These are phyloP conservation scores for Skeletonema menzelii DNA, from an alignment of 108 stramenopile species.

Conservation along the genomic window DNA sequence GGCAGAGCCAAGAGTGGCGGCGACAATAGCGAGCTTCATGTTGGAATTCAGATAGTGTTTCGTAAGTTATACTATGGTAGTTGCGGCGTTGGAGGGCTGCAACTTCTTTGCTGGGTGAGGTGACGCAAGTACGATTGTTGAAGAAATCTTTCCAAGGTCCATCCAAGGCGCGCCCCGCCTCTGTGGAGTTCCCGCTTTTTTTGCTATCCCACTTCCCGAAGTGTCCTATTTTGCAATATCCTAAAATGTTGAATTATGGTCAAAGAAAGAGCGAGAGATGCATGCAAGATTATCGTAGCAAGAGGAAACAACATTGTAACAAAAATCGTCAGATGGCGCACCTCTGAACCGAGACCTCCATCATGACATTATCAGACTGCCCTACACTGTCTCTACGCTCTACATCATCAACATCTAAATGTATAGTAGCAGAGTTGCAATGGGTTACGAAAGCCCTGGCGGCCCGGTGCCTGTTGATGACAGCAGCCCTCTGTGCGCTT, in stretches of 20 bases:
- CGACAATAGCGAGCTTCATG: slow-evolving; percentile 57
- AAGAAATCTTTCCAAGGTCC: slow-evolving; percentile 24
- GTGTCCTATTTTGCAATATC: neutral
- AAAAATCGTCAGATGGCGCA: slow-evolving; percentile 1
- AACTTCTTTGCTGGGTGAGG: slow-evolving; percentile 27
- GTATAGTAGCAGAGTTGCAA: neutral
- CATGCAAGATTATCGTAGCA: neutral
- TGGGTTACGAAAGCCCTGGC: neutral
- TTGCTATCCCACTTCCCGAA: neutral
- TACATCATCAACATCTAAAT: neutral
- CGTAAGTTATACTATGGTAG: neutral
- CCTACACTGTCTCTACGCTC: neutral
- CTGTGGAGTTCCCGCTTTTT: neutral
- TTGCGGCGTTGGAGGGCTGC: slow-evolving; percentile 15
- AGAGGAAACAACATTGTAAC: neutral
- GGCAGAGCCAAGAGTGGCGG: slow-evolving; percentile 64
- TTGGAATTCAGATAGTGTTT: slow-evolving; percentile 11
- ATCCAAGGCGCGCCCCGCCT: too few species aligned
- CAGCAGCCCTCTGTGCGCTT: neutral
- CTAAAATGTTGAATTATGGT: neutral
- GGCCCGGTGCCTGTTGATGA: neutral
- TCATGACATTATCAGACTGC: too few species aligned
- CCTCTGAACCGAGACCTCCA: neutral
- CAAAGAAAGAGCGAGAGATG: neutral
- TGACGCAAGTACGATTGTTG: slow-evolving; percentile 7